Evolutionary conservation across 148 eudicot genomes (phyloP).

Genomic region (Cornus suecica): DNA sequence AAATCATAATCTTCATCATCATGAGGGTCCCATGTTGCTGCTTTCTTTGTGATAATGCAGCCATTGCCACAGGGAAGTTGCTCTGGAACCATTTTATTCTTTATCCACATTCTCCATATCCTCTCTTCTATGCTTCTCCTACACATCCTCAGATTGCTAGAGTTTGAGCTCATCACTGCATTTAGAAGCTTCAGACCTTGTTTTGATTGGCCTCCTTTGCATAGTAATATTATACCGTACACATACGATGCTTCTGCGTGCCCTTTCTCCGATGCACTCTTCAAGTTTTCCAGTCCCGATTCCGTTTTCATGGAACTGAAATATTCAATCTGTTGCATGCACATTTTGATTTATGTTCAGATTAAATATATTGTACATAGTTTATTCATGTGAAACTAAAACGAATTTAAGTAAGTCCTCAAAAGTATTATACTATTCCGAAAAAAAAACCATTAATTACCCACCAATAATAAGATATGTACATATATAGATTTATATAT

Average conservation of each 20-base stretch:
- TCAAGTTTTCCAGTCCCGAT: conserved; percentile 19
- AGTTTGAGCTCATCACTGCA: background rate
- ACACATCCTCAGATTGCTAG: background rate
- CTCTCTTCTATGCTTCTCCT: background rate
- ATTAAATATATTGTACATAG: too few relatives aligned
- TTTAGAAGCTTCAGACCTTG: conserved; percentile 9
- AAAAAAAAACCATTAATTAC: too few relatives aligned
- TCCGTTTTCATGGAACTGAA: conserved; percentile 13
- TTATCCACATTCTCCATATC: conserved; percentile 13
- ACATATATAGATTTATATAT: too few relatives aligned
- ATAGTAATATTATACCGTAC: conserved; percentile 16
- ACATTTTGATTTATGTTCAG: too few relatives aligned
- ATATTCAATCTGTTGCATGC: conserved; percentile 15
- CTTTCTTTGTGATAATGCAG: background rate
- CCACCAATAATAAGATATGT: too few relatives aligned
- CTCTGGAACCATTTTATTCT: background rate
- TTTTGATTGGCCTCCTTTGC: conserved; percentile 6
- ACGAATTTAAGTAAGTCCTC: too few relatives aligned
- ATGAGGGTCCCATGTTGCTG: background rate
- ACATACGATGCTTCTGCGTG: conserved; percentile 28
- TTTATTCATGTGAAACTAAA: too few relatives aligned
- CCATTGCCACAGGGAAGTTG: background rate
- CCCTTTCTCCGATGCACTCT: conserved; percentile 20
- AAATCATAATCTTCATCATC: background rate
- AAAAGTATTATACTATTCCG: too few relatives aligned